These are phyloP conservation scores for Coemansia umbellata DNA, from an alignment of 192 early-diverging fungal species.

Conservation along the genomic window DNA sequence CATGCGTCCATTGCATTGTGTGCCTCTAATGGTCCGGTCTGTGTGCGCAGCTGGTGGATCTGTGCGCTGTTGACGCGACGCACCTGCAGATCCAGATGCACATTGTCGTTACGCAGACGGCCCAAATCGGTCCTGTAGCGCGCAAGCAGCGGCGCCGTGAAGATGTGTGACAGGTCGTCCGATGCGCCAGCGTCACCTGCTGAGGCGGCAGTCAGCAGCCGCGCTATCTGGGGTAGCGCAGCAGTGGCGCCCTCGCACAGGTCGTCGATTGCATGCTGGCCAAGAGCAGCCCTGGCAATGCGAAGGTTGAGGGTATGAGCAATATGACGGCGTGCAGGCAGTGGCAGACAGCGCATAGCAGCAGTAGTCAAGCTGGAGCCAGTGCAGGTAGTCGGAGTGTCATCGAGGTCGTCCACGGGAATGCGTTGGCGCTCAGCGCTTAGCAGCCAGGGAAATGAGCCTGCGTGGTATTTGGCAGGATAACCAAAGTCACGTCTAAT, in stretches of 20 bases:
- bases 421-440: conserved; percentile 45
- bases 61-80: conserved; percentile 11
- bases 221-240: conserved; percentile 27
- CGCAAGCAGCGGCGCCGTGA: conserved; percentile 27
- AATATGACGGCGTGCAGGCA: conserved; percentile 16
- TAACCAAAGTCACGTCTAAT: conserved; percentile 27
- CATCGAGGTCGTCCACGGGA: conserved; percentile 26
- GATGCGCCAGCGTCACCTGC: conserved; percentile 8
- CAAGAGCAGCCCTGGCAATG: conserved; percentile 29
- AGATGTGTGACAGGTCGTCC: conserved; percentile 14
- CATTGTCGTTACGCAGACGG: conserved; percentile 28
- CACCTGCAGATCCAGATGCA: conserved; percentile 25
- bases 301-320: conserved; percentile 32
- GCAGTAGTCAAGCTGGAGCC: not conserved
- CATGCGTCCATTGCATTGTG: conserved; percentile 13
- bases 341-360: conserved; percentile 7
- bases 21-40: conserved; percentile 27
- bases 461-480: conserved; percentile 31
- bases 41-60: conserved; percentile 34
- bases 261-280: conserved; percentile 16
- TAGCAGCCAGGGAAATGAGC: conserved; percentile 42
- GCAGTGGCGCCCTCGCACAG: conserved; percentile 26
- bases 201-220: conserved; percentile 21
- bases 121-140: conserved; percentile 25
- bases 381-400: not conserved